Evolutionary conservation across 306 rosid genomes (phyloP), one percentile per base, ranked within the genome.

Genomic region (Cucumis hystrix): DNA sequence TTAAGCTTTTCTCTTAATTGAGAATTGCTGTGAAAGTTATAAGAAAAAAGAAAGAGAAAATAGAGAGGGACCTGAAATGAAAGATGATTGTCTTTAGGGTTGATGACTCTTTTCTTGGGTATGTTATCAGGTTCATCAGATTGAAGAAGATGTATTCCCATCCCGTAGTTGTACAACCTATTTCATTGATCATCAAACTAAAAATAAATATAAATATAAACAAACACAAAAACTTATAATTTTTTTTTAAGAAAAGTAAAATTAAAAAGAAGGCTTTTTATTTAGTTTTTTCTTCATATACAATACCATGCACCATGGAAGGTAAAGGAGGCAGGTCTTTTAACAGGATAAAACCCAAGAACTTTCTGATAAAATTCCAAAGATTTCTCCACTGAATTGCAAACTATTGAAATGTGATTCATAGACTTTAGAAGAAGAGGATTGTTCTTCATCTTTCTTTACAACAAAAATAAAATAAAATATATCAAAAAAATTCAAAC

Each of bases 121-220:
- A 83, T 77, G 60, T 71, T 65, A 40, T 83, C 80, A 33, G 92
- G 87, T 33, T 89, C 83, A 76, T 86, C 90, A 69, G 90, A 82
- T 83, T 92, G 96, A 45, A 91, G 88, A 11, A 88, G 91, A 82
- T 88, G 98, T 77, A 93, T 86, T 51, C 97, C 98, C 76, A 93
- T 84, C 30, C 97, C 95, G 82, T 87, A 86, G 75, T 85, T 91
- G 83, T 83, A 89, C 77, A 91, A 79, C 98, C 98, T 93, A 51
- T 4, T 43, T 7, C 16, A 37, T 28, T 28, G 30, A 28, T 28
- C 66, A 28, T 60, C 7, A 59, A 10, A 49, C 9, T 47, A 12
- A 47, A 47, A 3, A 12, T 10, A 59, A 21, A 60, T 12, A 60
- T 11, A 0, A 60, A 23, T 23, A 23, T 23, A 23, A 23, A 23